Conservation (phyloP, 345 rosid species). For the Ceriops zippeliana region DNA sequence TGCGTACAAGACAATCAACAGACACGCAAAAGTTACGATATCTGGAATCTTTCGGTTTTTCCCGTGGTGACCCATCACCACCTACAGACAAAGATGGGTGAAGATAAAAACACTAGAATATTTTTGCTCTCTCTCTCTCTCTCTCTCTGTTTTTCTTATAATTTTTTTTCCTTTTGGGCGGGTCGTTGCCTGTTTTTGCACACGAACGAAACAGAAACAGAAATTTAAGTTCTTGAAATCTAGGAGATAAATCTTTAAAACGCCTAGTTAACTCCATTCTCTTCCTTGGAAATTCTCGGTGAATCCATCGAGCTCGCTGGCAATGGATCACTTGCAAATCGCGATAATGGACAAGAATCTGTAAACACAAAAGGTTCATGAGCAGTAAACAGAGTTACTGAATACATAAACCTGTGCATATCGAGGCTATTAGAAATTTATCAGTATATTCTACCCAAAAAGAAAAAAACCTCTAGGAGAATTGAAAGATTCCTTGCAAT, state of each 20-base stretch:
- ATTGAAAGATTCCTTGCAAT: constrained; percentile 33
- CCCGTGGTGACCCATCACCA: constrained; percentile 10
- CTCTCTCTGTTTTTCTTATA: background rate
- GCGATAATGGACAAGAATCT: constrained; percentile 20
- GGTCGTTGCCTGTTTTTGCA: background rate
- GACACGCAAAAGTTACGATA: background rate
- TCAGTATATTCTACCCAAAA: background rate
- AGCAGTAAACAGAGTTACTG: no score
- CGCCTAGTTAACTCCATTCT: background rate
- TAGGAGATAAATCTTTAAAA: background rate
- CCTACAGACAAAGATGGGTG: background rate
- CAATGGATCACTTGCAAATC: constrained; percentile 18
- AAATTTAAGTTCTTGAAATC: constrained; percentile 2
- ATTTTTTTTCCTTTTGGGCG: background rate
- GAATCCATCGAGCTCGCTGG: constrained; percentile 7
- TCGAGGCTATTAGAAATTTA: background rate
- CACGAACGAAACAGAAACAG: constrained; percentile 2
- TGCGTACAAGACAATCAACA: background rate
- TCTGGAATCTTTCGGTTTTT: background rate
- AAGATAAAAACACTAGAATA: background rate
- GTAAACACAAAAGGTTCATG: background rate
- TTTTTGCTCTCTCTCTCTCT: background rate
- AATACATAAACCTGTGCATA: no score
- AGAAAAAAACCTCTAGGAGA: constrained; percentile 18
- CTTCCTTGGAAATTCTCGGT: constrained; percentile 16